phyloP scores from a whole-genome alignment of 2,329 filamentous ascomycete species.

The Septoria linicola region DNA sequence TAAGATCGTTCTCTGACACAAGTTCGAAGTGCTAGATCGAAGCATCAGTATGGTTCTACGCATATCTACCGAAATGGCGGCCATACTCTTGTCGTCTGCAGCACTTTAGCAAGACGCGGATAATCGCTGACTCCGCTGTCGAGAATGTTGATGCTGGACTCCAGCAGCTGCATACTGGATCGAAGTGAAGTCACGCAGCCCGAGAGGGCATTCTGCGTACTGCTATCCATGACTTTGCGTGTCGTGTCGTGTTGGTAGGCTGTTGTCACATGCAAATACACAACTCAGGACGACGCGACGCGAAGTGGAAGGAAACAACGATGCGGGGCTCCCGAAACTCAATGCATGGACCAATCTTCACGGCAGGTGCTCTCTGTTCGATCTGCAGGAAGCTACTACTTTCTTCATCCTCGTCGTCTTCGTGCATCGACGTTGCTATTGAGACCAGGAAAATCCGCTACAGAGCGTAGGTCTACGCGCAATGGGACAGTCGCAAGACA shows the following conservation, averaged over 20 bases:
- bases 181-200: constrained; percentile 61
- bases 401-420: too few species aligned
- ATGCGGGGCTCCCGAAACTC: not conserved
- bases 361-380: not conserved
- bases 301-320: not conserved
- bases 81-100: constrained; percentile 62
- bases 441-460: too few species aligned
- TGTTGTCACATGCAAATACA: constrained; percentile 1
- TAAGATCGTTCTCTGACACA: constrained; percentile 79
- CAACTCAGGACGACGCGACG: constrained; percentile 6
- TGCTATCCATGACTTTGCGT: constrained; percentile 32
- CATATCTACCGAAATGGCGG: too few species aligned
- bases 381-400: not conserved
- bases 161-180: constrained; percentile 60
- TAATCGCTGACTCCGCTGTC: constrained; percentile 64
- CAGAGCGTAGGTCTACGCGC: too few species aligned
- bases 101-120: constrained; percentile 60
- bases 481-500: too few species aligned
- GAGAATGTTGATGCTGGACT: constrained; percentile 62
- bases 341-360: not conserved
- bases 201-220: constrained; percentile 48
- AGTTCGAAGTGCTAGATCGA: constrained; percentile 80
- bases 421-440: too few species aligned
- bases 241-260: not conserved
- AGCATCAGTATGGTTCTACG: not conserved